phyloP scores from a whole-genome alignment of 179 eudicot genomes.

The Actinidia chinensis region DNA sequence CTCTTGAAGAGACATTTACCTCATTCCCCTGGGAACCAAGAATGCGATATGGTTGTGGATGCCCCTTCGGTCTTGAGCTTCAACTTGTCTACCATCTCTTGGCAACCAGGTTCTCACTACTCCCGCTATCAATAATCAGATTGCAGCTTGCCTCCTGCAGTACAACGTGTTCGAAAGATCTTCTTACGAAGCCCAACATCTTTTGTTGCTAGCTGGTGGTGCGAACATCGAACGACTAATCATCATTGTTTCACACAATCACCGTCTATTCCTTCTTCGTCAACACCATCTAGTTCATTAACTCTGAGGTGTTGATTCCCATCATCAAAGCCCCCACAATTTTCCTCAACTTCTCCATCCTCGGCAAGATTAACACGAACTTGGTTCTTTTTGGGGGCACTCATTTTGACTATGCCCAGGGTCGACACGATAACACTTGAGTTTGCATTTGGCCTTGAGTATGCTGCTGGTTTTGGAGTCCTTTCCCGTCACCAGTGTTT shows the following conservation, averaged over 20 bases:
- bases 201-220: neutral
- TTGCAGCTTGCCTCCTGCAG: neutral
- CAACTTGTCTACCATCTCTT: conserved; percentile 13
- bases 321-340: neutral
- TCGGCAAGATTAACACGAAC: neutral
- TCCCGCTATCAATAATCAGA: neutral
- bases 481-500: neutral
- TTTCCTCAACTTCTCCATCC: neutral
- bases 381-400: neutral
- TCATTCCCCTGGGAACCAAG: neutral
- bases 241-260: neutral
- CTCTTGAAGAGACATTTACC: conserved; percentile 1
- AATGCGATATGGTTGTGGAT: neutral
- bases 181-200: neutral
- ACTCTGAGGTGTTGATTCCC: neutral
- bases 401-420: neutral
- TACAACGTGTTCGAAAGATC: neutral
- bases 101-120: neutral
- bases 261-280: conserved; percentile 2
- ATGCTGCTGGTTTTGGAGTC: neutral
- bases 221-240: neutral
- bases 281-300: neutral
- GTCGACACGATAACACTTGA: neutral
- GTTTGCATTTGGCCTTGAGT: neutral
- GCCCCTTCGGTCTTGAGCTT: neutral